Evolutionary conservation across 1,139 yeast genomes (phyloP).

Genomic region (Petasospora fabianii): DNA sequence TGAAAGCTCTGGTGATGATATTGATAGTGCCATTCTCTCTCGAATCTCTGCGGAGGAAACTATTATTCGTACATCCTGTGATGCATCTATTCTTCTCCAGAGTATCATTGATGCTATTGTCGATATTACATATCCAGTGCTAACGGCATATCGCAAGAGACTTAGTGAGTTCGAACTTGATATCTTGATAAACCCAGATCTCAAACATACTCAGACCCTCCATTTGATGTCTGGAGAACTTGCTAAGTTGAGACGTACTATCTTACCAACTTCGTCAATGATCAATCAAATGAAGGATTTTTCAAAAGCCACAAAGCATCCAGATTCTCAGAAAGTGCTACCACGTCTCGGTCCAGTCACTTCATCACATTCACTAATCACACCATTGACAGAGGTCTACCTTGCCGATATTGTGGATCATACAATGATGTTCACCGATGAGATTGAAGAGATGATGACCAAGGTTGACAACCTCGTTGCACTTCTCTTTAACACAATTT

Average conservation of each 20-base stretch:
- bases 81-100: conserved; percentile 47
- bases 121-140: conserved; percentile 55
- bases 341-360: not conserved
- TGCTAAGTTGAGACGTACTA: conserved; percentile 40
- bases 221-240: conserved; percentile 51
- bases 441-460: conserved; percentile 46
- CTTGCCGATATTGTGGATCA: conserved; percentile 53
- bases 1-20: conserved; percentile 48
- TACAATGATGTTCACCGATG: conserved; percentile 44
- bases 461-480: conserved; percentile 46
- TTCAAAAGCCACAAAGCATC: conserved; percentile 19
- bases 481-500: conserved; percentile 49
- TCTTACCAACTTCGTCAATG: conserved; percentile 43
- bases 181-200: conserved; percentile 44
- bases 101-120: conserved; percentile 52
- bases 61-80: conserved; percentile 44
- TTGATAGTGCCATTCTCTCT: conserved; percentile 45
- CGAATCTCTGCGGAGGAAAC: conserved; percentile 44
- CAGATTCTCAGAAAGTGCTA: conserved; percentile 1
- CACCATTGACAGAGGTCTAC: conserved; percentile 34
- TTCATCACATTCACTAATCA: conserved; percentile 10
- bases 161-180: conserved; percentile 47
- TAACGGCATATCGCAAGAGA: conserved; percentile 51
- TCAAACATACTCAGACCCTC: conserved; percentile 46
- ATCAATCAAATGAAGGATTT: conserved; percentile 42